Percentiles rank a stretch among this genome's conserved stretches.
phyloP scores from a whole-genome alignment of 1,139 yeast species.

The Ogataea hybrid region DNA sequence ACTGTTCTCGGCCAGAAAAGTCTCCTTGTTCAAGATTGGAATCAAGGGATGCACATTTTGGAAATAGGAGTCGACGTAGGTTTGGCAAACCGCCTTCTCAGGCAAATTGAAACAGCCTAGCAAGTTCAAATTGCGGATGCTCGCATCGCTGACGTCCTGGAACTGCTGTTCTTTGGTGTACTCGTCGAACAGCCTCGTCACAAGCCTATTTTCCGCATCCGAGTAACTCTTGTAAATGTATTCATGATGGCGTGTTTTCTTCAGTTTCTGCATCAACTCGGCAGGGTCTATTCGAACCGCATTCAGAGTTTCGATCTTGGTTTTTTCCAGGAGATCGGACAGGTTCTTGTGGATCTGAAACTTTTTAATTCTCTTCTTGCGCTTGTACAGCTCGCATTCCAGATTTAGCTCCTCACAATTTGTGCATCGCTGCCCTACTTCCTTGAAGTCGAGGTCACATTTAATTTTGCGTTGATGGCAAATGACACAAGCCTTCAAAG shows the following conservation, averaged over 20 bases:
- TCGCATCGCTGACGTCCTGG: slow-evolving; percentile 52
- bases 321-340: slow-evolving; percentile 14
- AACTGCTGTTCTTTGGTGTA: slow-evolving; percentile 30
- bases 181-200: slow-evolving; percentile 8
- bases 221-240: slow-evolving; percentile 1
- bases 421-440: slow-evolving; percentile 49
- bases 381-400: slow-evolving; percentile 14
- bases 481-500: slow-evolving; percentile 50
- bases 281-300: slow-evolving; percentile 17
- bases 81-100: slow-evolving; percentile 54
- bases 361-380: slow-evolving; percentile 19
- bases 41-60: slow-evolving; percentile 64
- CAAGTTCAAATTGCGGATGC: slow-evolving; percentile 59
- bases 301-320: slow-evolving; percentile 17
- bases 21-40: slow-evolving; percentile 42
- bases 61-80: slow-evolving; percentile 59
- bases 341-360: slow-evolving; percentile 19
- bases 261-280: background rate
- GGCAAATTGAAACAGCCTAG: slow-evolving; percentile 73
- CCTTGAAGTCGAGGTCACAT: slow-evolving; percentile 47
- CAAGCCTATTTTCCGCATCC: slow-evolving; percentile 2
- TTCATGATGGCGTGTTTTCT: background rate
- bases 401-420: slow-evolving; percentile 13
- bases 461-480: slow-evolving; percentile 51
- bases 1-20: slow-evolving; percentile 8